These are phyloP conservation scores for Neurospora crassa DNA, from an alignment of 2,329 filamentous ascomycete species.

Conservation along the genomic window DNA sequence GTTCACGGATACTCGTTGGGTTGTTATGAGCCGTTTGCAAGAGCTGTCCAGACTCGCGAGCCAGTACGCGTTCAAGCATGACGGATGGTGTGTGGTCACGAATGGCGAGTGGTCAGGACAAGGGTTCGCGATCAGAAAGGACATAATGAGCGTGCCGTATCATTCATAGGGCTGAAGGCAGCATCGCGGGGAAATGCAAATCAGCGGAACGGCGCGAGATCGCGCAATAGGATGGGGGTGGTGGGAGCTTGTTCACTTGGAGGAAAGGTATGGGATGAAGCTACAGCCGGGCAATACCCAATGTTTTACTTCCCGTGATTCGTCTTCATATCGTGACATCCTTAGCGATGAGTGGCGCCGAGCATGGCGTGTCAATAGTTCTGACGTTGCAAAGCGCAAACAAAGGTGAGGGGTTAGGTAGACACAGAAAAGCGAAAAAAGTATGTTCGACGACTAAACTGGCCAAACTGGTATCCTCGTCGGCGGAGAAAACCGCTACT, in stretches of 20 bases:
- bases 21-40: too few relatives aligned
- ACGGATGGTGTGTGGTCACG: not conserved
- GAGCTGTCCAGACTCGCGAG: too few relatives aligned
- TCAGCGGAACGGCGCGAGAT: not conserved
- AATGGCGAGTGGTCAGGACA: not conserved
- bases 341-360: not conserved
- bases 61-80: slow-evolving; percentile 17
- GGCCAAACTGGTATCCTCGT: not conserved
- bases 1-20: too few relatives aligned
- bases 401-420: not conserved
- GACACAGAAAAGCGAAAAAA: not conserved
- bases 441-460: not conserved
- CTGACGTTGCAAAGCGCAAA: not conserved
- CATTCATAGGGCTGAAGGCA: not conserved
- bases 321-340: not conserved
- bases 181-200: not conserved
- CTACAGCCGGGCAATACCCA: not conserved
- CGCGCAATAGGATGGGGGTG: too few relatives aligned
- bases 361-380: not conserved
- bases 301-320: not conserved
- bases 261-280: not conserved
- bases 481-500: not conserved
- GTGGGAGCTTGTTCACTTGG: too few relatives aligned
- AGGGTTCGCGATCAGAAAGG: not conserved
- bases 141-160: not conserved